Evolutionary conservation across 2,329 filamentous ascomycete species (phyloP).

Genomic region (Verticillium nonalfalfae): DNA sequence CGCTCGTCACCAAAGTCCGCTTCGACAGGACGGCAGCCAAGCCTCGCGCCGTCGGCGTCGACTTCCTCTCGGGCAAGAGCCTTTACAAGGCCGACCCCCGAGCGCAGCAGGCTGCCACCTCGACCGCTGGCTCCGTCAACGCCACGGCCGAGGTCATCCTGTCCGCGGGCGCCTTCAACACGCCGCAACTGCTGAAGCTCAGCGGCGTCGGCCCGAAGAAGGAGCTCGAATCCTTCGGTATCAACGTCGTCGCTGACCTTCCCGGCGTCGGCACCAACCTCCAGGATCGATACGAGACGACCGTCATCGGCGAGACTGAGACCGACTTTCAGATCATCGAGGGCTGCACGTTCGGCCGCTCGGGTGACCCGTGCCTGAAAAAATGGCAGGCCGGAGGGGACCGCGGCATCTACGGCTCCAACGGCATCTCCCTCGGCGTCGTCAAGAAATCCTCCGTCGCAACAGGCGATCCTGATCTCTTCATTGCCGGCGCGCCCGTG

Average conservation of each 20-base stretch:
- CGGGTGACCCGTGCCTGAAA: slow-evolving; percentile 25
- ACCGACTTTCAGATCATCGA: slow-evolving; percentile 19
- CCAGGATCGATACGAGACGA: slow-evolving; percentile 20
- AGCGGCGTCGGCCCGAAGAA: slow-evolving; percentile 53
- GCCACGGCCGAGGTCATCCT: slow-evolving; percentile 39
- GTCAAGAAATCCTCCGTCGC: slow-evolving; percentile 22
- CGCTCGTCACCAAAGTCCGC: slow-evolving; percentile 31
- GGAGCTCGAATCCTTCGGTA: slow-evolving; percentile 47
- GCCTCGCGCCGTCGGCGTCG: slow-evolving; percentile 33
- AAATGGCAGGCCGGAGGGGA: slow-evolving; percentile 19
- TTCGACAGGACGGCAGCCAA: slow-evolving; percentile 27
- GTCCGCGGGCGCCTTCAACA: slow-evolving; percentile 51
- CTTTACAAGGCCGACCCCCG: slow-evolving; percentile 37
- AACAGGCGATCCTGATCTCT: slow-evolving; percentile 19
- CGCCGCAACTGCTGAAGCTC: slow-evolving; percentile 58
- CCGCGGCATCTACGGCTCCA: slow-evolving; percentile 24
- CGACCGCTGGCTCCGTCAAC: slow-evolving; percentile 15
- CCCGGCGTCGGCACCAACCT: slow-evolving; percentile 57
- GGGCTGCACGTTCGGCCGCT: slow-evolving; percentile 20
- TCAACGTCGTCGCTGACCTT: slow-evolving; percentile 48
- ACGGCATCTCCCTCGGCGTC: slow-evolving; percentile 23
- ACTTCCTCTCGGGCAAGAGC: slow-evolving; percentile 31
- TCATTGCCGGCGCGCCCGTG: slow-evolving; percentile 20
- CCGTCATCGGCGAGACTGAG: slow-evolving; percentile 13
- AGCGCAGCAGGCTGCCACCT: slow-evolving; percentile 12